A percentile compares a stretch with the other conserved stretches of the same genome.
These are phyloP conservation scores for Suillus cothurnatus DNA, from an alignment of 768 basidiomycete species.

Conservation along the genomic window DNA sequence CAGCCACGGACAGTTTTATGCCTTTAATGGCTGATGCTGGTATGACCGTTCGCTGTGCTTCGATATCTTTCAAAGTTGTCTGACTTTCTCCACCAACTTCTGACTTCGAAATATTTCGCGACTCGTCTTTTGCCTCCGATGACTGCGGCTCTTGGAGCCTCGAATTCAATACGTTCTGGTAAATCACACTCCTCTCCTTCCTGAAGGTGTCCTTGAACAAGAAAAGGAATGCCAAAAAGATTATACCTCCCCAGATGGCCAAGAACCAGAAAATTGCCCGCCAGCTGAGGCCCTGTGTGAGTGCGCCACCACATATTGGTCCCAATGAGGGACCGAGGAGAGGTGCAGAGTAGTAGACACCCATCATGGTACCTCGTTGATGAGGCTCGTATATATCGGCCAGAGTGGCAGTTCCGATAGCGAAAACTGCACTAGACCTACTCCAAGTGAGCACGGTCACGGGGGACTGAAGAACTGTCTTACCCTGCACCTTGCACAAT, in stretches of 20 bases:
- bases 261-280: background rate
- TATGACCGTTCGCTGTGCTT: background rate
- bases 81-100: background rate
- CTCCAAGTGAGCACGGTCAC: too few species aligned
- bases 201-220: background rate
- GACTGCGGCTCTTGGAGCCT: background rate
- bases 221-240: background rate
- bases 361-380: background rate
- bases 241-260: background rate
- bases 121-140: background rate
- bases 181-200: background rate
- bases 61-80: background rate
- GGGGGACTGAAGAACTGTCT: constrained; percentile 8
- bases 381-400: background rate
- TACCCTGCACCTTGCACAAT: constrained; percentile 67
- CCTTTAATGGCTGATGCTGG: background rate
- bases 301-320: background rate
- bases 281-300: background rate
- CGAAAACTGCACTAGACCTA: too few species aligned
- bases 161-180: background rate
- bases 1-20: background rate
- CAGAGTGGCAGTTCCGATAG: background rate
- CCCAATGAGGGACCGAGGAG: background rate
- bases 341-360: background rate
- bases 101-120: background rate